Conservation (phyloP, 2,329 filamentous ascomycete genomes). For the Apiospora phragmitis region DNA sequence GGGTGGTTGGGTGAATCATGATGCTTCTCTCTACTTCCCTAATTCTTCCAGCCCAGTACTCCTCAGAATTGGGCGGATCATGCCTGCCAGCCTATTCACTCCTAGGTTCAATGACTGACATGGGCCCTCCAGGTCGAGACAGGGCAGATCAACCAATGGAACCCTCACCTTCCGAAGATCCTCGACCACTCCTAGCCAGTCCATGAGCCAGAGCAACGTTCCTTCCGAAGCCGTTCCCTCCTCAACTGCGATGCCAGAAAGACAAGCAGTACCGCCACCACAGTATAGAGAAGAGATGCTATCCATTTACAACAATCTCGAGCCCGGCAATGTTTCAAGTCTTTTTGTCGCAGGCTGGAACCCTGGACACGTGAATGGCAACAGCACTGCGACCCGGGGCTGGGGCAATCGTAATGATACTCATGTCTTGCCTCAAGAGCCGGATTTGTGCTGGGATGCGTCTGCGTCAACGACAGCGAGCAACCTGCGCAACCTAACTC, state of each 20-base stretch:
- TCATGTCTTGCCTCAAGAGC: constrained; percentile 73
- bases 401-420: constrained; percentile 80
- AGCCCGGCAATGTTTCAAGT: constrained; percentile 61
- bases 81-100: background rate
- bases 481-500: constrained; percentile 68
- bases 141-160: constrained; percentile 59
- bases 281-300: constrained; percentile 85
- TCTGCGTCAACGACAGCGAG: constrained; percentile 71
- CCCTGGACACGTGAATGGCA: constrained; percentile 71
- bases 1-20: background rate
- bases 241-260: constrained; percentile 44
- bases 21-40: background rate
- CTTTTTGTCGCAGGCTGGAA: constrained; percentile 80
- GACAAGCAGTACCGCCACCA: constrained; percentile 58
- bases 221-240: constrained; percentile 32
- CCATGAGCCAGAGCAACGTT: constrained; percentile 35
- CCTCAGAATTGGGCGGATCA: background rate
- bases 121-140: constrained; percentile 50
- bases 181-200: constrained; percentile 54
- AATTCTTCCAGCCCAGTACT: background rate
- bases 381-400: constrained; percentile 60
- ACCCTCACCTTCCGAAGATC: constrained; percentile 65
- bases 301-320: constrained; percentile 61
- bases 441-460: constrained; percentile 90
- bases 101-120: background rate